phyloP scores from a whole-genome alignment of 192 early-diverging fungal genomes.

The Glomus cerebriforme region DNA sequence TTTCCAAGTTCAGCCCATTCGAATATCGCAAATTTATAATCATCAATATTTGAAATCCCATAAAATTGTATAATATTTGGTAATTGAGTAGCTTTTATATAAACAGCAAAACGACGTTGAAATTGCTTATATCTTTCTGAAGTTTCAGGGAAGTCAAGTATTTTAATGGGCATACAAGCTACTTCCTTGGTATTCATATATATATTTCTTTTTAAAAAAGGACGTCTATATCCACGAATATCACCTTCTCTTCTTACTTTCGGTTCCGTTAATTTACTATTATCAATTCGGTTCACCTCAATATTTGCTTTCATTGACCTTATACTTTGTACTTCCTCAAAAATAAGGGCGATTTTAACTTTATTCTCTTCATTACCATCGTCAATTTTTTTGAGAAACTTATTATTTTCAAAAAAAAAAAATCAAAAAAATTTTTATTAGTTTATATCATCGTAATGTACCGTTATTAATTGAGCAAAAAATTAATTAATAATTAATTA shows the following conservation, averaged over 20 bases:
- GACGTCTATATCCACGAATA: not conserved
- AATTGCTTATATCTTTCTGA: not conserved
- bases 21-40: not conserved
- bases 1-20: constrained; percentile 24
- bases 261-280: not conserved
- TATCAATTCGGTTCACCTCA: not conserved
- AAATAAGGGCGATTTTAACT: not conserved
- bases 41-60: not conserved
- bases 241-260: not conserved
- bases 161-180: not conserved
- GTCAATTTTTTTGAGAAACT: not conserved
- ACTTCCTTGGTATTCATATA: not conserved
- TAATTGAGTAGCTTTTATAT: not conserved
- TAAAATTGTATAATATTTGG: constrained; percentile 15
- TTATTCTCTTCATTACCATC: not conserved
- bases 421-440: too few species aligned
- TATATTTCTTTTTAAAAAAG: not conserved
- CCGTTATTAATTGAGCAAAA: too few species aligned
- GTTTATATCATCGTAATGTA: too few species aligned
- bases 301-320: not conserved
- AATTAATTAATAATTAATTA: too few species aligned
- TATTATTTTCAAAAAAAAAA: not conserved
- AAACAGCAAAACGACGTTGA: not conserved
- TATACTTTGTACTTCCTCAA: not conserved
- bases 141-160: not conserved